Evolutionary conservation across 108 stramenopile genomes (phyloP).

Genomic region (Discostella stelligeroides): DNA sequence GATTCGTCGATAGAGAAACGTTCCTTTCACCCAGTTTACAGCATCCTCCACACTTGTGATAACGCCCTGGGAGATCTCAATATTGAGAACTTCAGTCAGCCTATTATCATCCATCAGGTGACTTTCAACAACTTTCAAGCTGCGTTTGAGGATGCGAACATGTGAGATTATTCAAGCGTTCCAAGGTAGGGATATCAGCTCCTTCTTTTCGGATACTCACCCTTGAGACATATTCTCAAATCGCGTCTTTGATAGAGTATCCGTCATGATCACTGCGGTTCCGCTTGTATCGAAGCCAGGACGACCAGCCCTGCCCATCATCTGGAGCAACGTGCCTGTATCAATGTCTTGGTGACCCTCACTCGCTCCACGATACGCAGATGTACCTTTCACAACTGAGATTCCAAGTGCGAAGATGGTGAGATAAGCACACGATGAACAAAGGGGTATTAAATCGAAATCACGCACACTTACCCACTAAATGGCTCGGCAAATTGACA

Average conservation of each 20-base stretch:
- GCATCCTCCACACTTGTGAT: slow-evolving; percentile 58
- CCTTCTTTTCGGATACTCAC: too few species aligned
- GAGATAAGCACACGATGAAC: too few species aligned
- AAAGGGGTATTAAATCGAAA: too few species aligned
- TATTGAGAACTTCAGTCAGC: slow-evolving; percentile 78
- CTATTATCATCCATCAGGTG: slow-evolving; percentile 52
- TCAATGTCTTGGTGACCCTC: slow-evolving; percentile 86
- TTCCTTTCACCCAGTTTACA: slow-evolving; percentile 65
- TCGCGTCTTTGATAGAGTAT: slow-evolving; percentile 41
- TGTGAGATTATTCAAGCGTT: too few species aligned
- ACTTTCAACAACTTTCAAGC: slow-evolving; percentile 75
- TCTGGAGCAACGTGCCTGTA: slow-evolving; percentile 87
- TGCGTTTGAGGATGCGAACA: slow-evolving; percentile 10
- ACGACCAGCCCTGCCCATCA: slow-evolving; percentile 97
- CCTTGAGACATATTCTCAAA: slow-evolving; percentile 50
- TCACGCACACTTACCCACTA: slow-evolving; percentile 78
- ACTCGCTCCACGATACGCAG: slow-evolving; percentile 85
- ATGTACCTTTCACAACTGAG: slow-evolving; percentile 75
- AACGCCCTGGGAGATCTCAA: slow-evolving; percentile 83
- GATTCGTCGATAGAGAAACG: slow-evolving; percentile 66
- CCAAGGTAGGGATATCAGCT: too few species aligned
- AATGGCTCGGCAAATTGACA: slow-evolving; percentile 94
- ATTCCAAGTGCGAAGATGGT: not conserved
- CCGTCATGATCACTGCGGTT: slow-evolving; percentile 86
- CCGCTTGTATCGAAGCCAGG: slow-evolving; percentile 95